Evolutionary conservation across 148 eudicot genomes (phyloP).

Genomic region (Fallopia convolvulus): DNA sequence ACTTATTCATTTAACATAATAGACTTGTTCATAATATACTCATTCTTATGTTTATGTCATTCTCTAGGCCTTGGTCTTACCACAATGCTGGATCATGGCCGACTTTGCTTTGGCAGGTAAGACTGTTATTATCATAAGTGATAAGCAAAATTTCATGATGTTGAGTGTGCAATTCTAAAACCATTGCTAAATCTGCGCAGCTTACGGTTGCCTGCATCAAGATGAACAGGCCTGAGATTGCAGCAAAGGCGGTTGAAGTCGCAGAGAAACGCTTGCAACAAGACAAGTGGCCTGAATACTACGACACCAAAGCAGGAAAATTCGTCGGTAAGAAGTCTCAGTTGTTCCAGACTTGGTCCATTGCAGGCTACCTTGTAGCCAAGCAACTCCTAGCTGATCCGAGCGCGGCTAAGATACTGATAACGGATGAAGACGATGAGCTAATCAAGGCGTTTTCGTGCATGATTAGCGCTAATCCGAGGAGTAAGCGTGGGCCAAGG

Average conservation of each 20-base stretch:
- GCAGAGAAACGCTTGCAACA: constrained; percentile 65
- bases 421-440: constrained; percentile 59
- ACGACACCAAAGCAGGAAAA: constrained; percentile 68
- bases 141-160: background rate
- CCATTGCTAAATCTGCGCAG: constrained; percentile 36
- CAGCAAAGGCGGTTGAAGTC: constrained; percentile 57
- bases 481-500: constrained; percentile 40
- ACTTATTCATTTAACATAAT: no score
- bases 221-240: constrained; percentile 73
- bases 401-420: constrained; percentile 51
- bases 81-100: constrained; percentile 91
- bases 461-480: constrained; percentile 48
- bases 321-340: constrained; percentile 82
- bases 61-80: constrained; percentile 76
- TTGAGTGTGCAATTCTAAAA: background rate
- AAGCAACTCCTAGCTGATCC: constrained; percentile 74
- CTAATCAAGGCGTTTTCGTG: constrained; percentile 60
- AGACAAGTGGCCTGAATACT: constrained; percentile 89
- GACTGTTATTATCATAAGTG: background rate
- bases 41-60: background rate
- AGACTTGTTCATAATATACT: no score
- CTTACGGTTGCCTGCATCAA: constrained; percentile 86
- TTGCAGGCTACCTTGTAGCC: constrained; percentile 80
- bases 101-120: constrained; percentile 85
- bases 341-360: constrained; percentile 80